Base-by-base conservation (phyloP, 2,329 filamentous ascomycete genomes). In the Paramyrothecium roridum region DNA sequence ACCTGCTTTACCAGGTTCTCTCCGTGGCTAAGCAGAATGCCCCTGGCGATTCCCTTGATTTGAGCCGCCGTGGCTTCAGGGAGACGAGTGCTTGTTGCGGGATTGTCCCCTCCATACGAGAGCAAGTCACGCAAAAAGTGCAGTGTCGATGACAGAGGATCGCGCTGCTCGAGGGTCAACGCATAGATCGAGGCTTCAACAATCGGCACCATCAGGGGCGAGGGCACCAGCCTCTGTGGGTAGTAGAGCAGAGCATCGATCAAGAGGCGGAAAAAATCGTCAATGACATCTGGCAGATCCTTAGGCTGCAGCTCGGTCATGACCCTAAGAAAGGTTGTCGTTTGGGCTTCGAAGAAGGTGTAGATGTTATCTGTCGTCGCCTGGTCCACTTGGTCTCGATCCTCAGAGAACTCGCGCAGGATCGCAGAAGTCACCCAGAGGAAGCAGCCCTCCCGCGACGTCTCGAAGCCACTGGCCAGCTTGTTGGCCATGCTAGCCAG, bases 391-490 rank as follows among this genome's bases (percentile, higher is more conserved):
- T 90, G 85, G 63, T 96, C 92, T 46, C 90, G 85, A 46, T 93
- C 92, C 64, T 96, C 91, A 0, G 91, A 95, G 68, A 98, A 99
- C 71, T 99, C 95, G 56, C 95, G 89, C 30, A 99, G 83, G 59
- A 99, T 96, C 10, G 93, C 91, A 61, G 93, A 90, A 2, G 93
- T 97, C 1, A 95, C 93, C 95, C 95, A 99, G n/a, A 99, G 80
- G 80, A 99, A 99, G 70, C 93, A 97, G 13, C 95, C 95, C 73
- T 99, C 93, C 57, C 87, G 85, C 12, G 93, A 97, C 19, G 84
- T 82, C 54, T 89, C 83, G 70, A 99, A 99, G 4, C 93, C 93
- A 59, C 81, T 82, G 1, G 91, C 91, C 55, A 99, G 83, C 72
- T 93, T 96, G 64, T 93, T 90, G 19, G 95, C 96, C 73, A 99